These are phyloP conservation scores for Macrophomina tecta DNA, from an alignment of 2,329 filamentous ascomycete species.

Conservation along the genomic window DNA sequence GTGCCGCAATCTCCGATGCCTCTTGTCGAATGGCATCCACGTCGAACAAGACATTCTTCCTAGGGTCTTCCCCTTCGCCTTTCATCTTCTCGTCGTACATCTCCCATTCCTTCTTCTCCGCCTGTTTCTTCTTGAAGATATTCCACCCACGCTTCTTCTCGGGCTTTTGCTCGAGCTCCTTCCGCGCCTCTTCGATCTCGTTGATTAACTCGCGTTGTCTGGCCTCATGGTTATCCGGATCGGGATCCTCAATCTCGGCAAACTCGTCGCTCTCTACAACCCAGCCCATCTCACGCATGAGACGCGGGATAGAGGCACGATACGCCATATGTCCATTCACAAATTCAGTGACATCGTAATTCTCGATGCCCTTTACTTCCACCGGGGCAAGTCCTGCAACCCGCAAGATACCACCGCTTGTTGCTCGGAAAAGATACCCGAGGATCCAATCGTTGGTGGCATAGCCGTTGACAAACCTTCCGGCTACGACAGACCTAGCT, in stretches of 20 bases:
- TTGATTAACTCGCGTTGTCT: slow-evolving; percentile 92
- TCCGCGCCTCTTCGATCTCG: slow-evolving; percentile 94
- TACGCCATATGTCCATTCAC: slow-evolving; percentile 98
- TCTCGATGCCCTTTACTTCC: slow-evolving; percentile 84
- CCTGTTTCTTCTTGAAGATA: slow-evolving; percentile 83
- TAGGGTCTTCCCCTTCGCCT: slow-evolving; percentile 53
- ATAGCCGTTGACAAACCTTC: slow-evolving; percentile 94
- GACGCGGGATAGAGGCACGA: slow-evolving; percentile 84
- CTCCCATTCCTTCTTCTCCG: slow-evolving; percentile 89
- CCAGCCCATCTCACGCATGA: slow-evolving; percentile 90
- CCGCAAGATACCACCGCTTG: slow-evolving; percentile 86
- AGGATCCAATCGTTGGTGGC: slow-evolving; percentile 97
- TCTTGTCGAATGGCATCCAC: slow-evolving; percentile 83
- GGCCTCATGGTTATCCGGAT: slow-evolving; percentile 88
- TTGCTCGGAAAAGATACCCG: slow-evolving; percentile 90
- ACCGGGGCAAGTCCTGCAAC: slow-evolving; percentile 84
- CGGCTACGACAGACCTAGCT: slow-evolving; percentile 81
- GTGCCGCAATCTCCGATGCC: slow-evolving; percentile 75
- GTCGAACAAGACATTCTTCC: slow-evolving; percentile 79
- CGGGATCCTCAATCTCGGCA: slow-evolving; percentile 93
- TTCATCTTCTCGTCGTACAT: slow-evolving; percentile 78
- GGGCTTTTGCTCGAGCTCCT: slow-evolving; percentile 80
- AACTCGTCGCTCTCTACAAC: slow-evolving; percentile 92
- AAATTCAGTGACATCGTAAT: slow-evolving; percentile 82
- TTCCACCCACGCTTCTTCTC: slow-evolving; percentile 71